Conservation (phyloP, 2,329 filamentous ascomycete species). For the Apiospora rasikravindrae region DNA sequence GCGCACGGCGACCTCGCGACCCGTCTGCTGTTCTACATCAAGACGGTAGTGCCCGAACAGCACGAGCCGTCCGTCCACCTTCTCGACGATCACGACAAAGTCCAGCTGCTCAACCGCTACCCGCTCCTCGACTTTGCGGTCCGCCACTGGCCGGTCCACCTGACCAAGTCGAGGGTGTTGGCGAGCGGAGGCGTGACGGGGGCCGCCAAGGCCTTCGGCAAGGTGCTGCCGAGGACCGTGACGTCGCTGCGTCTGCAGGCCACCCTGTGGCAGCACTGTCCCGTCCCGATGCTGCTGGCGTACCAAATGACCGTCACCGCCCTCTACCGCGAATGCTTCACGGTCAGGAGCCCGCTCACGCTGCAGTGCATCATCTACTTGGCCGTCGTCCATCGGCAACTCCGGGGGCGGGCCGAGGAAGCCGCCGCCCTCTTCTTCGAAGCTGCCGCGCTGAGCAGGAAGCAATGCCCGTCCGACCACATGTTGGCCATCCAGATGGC, state of each 20-base stretch:
- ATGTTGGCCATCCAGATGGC: constrained; percentile 27
- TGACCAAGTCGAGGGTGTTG: constrained; percentile 22
- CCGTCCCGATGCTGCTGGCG: constrained; percentile 37
- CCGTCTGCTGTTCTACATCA: constrained; percentile 42
- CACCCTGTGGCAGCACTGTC: constrained; percentile 31
- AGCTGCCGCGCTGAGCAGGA: constrained; percentile 23
- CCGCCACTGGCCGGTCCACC: constrained; percentile 30
- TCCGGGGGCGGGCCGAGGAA: constrained; percentile 24
- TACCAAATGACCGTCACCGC: constrained; percentile 36
- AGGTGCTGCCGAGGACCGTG: constrained; percentile 23
- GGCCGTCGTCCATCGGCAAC: constrained; percentile 24
- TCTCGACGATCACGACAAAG: constrained; percentile 35
- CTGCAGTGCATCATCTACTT: constrained; percentile 29
- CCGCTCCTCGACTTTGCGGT: constrained; percentile 32
- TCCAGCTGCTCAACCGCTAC: constrained; percentile 29
- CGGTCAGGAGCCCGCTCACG: constrained; percentile 25
- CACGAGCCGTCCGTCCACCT: constrained; percentile 38
- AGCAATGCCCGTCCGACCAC: constrained; percentile 20
- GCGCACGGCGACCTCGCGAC: constrained; percentile 39
- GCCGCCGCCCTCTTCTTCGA: constrained; percentile 27
- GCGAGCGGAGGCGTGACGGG: constrained; percentile 21
- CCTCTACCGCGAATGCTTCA: constrained; percentile 39
- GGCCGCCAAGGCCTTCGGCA: constrained; percentile 24
- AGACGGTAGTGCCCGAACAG: constrained; percentile 34
- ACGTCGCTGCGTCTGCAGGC: constrained; percentile 25